Percentiles rank a stretch among this genome's conserved stretches.
These are phyloP conservation scores for Phtheirospermum japonicum DNA, from an alignment of 257 asterid species.

Conservation along the genomic window DNA sequence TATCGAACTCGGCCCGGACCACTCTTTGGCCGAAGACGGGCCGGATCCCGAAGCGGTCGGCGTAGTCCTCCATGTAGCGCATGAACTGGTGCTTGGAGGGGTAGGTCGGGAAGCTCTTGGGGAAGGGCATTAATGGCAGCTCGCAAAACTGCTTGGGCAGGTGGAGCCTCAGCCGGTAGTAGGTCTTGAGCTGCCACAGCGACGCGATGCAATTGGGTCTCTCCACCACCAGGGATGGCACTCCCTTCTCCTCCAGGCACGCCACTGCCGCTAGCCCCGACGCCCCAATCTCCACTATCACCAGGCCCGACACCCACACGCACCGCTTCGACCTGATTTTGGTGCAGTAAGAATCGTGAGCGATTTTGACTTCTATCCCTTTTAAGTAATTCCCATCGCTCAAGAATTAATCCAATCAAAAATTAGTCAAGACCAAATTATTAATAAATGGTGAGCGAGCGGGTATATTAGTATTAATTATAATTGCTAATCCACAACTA, in stretches of 20 bases:
- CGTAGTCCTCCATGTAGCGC: constrained; percentile 53
- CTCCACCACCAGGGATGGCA: neutral
- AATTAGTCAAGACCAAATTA: no score
- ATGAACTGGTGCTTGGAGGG: constrained; percentile 77
- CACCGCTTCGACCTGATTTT: no score
- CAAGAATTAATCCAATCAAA: no score
- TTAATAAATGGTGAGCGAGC: no score
- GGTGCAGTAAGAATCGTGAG: no score
- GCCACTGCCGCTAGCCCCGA: constrained; percentile 1
- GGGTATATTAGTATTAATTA: no score
- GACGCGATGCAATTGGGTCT: neutral
- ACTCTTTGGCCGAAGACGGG: constrained; percentile 57
- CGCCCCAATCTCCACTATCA: neutral
- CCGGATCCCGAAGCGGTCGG: constrained; percentile 48
- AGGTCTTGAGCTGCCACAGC: neutral
- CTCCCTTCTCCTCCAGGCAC: neutral
- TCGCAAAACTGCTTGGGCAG: constrained; percentile 49
- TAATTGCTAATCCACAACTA: no score
- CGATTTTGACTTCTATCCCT: no score
- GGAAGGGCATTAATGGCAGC: constrained; percentile 74
- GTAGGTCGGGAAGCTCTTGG: constrained; percentile 47
- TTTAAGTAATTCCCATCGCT: no score
- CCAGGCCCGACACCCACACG: no score
- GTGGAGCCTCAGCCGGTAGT: constrained; percentile 4
- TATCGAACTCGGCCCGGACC: constrained; percentile 50